Base-by-base conservation (phyloP, 441 rosid species). In the Hura crepitans region DNA sequence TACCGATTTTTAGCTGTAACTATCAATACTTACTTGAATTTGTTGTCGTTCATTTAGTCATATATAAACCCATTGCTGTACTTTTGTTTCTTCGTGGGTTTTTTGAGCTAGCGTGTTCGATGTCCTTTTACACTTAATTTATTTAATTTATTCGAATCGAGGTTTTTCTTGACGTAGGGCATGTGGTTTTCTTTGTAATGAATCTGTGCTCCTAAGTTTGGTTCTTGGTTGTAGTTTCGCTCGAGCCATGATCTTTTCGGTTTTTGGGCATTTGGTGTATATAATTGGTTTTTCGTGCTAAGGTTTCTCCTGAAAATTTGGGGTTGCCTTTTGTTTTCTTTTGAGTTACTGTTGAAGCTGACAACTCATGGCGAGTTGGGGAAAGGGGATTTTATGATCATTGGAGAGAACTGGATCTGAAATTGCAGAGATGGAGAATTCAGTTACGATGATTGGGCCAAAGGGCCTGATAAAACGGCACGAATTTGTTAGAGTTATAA, bases 401-500 rank as follows among this genome's bases (percentile, higher is more conserved):
- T 62, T 49, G 56, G 50, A 27, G 13, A 43, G 69, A 50, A 71
- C 62, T 77, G 65, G 25, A 61, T 22, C 27, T 62, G 72, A 60
- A 30, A 70, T 55, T 54, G 64, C 49, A 37, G 60, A 54, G 6
- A 89, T 90, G 97, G 94, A 89, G 82, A 83, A 81, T 68, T 81
- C 72, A n/a, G 61, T 28, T 15, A 69, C 64, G 28, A 11, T 73
- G 30, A 70, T 91, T 74, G 96, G 96, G 17, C 64, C 87, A 0
- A 87, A 82, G 77, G 96, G 93, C 39, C 69, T 91, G 3, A 73
- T 91, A 62, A 86, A 77, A 71, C 82, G 78, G 75, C 82, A 81
- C 23, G 97, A 93, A 71, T 85, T 93, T 50, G 60, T 88, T 6
- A 80, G 95, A 74, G 73, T 89, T 65, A 72, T 93, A 33, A 76